Evolutionary conservation across 1,284 basidiomycete species (phyloP).

Genomic region (Sphaerobolus stellatus): DNA sequence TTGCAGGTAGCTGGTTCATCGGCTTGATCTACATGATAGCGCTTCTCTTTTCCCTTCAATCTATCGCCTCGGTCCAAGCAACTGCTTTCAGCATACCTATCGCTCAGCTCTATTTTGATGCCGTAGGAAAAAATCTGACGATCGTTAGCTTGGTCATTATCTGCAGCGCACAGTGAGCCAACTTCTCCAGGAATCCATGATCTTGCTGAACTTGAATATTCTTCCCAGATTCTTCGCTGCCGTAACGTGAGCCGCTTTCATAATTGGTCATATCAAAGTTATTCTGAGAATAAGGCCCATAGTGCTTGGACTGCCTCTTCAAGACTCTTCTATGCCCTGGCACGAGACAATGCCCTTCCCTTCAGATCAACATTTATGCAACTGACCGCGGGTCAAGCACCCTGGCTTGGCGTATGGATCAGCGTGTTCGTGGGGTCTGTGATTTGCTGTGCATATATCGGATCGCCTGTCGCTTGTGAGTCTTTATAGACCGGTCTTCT

Average conservation of each 20-base stretch:
- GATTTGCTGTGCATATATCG: slow-evolving; percentile 60
- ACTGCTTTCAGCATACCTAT: slow-evolving; percentile 57
- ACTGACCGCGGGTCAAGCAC: slow-evolving; percentile 54
- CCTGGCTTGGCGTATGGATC: slow-evolving; percentile 56
- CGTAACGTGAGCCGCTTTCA: slow-evolving; percentile 37
- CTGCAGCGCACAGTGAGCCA: slow-evolving; percentile 42
- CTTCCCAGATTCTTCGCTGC: slow-evolving; percentile 44
- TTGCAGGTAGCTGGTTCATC: slow-evolving; percentile 61
- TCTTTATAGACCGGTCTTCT: slow-evolving; percentile 9
- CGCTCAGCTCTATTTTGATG: slow-evolving; percentile 57
- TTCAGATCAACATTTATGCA: slow-evolving; percentile 46
- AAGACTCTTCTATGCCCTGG: slow-evolving; percentile 55
- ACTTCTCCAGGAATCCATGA: neutral
- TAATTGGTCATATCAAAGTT: neutral
- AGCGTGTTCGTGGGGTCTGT: slow-evolving; percentile 54
- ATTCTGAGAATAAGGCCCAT: neutral
- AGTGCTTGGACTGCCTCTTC: slow-evolving; percentile 57
- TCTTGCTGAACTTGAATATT: neutral
- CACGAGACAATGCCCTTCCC: slow-evolving; percentile 54
- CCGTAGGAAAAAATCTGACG: slow-evolving; percentile 48
- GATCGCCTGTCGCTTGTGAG: slow-evolving; percentile 51
- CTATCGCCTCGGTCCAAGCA: slow-evolving; percentile 46
- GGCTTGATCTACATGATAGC: slow-evolving; percentile 60
- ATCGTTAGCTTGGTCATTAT: slow-evolving; percentile 54
- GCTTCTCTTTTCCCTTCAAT: slow-evolving; percentile 58